These are phyloP conservation scores for Lipomyces anomalus DNA, from an alignment of 805 yeast genomes.

Conservation along the genomic window DNA sequence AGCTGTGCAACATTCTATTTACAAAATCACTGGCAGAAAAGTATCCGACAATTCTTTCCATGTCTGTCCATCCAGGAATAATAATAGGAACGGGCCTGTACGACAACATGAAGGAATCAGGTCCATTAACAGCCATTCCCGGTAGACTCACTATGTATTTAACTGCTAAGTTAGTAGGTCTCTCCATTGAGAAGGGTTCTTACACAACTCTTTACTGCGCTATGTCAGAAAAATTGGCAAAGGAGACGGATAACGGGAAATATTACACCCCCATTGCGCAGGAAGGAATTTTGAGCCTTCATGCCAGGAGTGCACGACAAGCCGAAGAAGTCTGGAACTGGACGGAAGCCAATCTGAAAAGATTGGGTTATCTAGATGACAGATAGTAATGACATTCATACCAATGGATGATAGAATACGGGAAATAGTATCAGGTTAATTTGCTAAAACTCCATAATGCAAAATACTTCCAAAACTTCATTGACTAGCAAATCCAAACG, in stretches of 20 bases:
- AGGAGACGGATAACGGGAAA: slow-evolving; percentile 13
- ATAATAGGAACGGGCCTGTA: slow-evolving; percentile 15
- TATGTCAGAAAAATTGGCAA: slow-evolving; percentile 4
- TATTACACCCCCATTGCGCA: slow-evolving; percentile 17
- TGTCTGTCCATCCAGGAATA: slow-evolving; percentile 23
- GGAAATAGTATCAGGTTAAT: no score
- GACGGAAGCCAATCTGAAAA: no score
- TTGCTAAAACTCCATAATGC: no score
- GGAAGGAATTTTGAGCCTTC: no score
- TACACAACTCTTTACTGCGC: slow-evolving; percentile 18
- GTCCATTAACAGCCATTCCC: slow-evolving; percentile 8
- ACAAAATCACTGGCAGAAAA: slow-evolving; percentile 16
- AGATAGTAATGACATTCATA: no score
- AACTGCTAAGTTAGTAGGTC: slow-evolving; percentile 2
- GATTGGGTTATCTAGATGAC: no score
- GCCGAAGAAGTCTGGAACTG: no score
- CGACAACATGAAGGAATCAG: slow-evolving; percentile 1
- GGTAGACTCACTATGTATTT: background rate
- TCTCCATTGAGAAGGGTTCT: slow-evolving; percentile 14
- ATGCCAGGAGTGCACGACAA: no score
- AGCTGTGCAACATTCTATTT: slow-evolving; percentile 17
- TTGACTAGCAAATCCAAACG: no score
- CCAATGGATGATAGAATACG: no score
- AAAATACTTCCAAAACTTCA: no score
- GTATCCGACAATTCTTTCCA: slow-evolving; percentile 15